Base-by-base conservation (phyloP, 345 rosid species). In the Lepidium aucheri region DNA sequence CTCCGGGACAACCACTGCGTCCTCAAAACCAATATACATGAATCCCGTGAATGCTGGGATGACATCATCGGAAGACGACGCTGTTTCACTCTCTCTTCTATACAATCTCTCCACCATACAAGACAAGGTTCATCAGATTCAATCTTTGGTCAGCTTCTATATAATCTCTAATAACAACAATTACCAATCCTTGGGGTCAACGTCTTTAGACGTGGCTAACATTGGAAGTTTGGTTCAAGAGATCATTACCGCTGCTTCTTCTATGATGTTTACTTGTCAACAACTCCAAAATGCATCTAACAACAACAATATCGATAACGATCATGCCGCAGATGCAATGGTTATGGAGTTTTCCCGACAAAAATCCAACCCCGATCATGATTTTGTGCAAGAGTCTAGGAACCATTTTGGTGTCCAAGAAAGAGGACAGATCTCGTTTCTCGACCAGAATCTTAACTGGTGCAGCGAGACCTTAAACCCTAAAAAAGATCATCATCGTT, bases 191-290 rank as follows among this genome's bases (percentile, higher is more conserved):
- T 0, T 78, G 42, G 79, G 76, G 73, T 72, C 89, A 54, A 72
- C 78, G 42, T 79, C 89, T 5, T 22, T 70, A 13, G 83, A 86
- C 43, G 40, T 79, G 16, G 70, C 85, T 35, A 82, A 60, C 77
- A 72, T 87, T 46, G 73, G 65, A 22, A 73, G 78, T 56, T 60
- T 77, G 61, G 76, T 89, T 71, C 90, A 87, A 75, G 92, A 87
- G 41, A 80, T 89, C 53, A 83, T 87, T 34, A 63, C 76, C 8
- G 36, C 82, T 4, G 83, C 98, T 4, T 83, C 98, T 54, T 82
- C 98, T 1, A 78, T 89, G 77, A 43, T 85, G 78, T 69, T 69
- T 67, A 67, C 81, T 32, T 87, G 86, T 80, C 96, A 91, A 49
- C 95, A 86, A 51, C 77, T 84, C 76, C 60, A 74, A 4, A 34